Conservation (phyloP, 345 rosid species). For the Syzygium aqueum region DNA sequence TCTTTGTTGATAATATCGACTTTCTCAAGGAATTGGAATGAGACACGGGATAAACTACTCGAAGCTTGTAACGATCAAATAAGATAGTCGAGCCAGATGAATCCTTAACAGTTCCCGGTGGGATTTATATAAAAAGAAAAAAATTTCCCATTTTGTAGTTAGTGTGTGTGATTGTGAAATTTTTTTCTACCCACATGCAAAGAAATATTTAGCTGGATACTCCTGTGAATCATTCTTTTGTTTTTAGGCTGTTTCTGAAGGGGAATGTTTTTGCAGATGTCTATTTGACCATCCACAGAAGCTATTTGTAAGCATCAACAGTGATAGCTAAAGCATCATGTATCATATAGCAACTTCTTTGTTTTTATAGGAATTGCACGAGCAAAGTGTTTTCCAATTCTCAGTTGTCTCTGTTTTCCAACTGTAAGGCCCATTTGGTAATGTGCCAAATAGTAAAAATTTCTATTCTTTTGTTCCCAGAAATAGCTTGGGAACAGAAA, state of each 20-base stretch:
- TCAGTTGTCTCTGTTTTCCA: not conserved
- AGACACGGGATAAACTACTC: conserved; percentile 2
- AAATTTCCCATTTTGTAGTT: not conserved
- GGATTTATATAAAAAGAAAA: not conserved
- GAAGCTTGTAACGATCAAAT: not conserved
- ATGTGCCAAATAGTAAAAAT: too few relatives aligned
- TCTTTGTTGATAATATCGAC: conserved; percentile 87
- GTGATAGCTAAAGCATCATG: not conserved
- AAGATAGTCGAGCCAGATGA: not conserved
- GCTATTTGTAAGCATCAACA: not conserved
- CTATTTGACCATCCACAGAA: not conserved
- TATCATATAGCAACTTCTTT: not conserved
- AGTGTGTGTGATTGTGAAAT: not conserved
- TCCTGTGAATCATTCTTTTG: not conserved
- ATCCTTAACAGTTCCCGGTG: not conserved
- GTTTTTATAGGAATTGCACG: not conserved
- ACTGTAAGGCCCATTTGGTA: too few relatives aligned
- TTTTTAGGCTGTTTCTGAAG: not conserved
- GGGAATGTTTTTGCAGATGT: not conserved
- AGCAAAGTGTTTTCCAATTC: not conserved
- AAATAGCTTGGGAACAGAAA: too few relatives aligned
- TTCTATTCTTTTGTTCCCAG: too few relatives aligned
- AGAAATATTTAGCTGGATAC: not conserved
- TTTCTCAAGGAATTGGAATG: conserved; percentile 88
- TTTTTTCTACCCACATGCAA: not conserved